Conservation (phyloP, 2,329 filamentous ascomycete genomes). For the Dothideomycetes sp. region DNA sequence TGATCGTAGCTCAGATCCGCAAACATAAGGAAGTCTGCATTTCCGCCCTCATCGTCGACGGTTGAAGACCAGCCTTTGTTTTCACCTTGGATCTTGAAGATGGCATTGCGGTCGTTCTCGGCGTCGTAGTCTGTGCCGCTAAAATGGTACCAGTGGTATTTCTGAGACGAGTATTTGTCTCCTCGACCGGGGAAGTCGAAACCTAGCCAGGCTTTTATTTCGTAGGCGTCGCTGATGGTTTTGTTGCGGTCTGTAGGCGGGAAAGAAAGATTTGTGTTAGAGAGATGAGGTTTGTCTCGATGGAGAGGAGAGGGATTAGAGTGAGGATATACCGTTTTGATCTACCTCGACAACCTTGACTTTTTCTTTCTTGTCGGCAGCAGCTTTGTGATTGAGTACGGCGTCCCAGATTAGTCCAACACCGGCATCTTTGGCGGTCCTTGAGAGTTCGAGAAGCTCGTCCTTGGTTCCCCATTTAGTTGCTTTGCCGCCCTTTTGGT, state of each 20-base stretch:
- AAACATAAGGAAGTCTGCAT: constrained; percentile 60
- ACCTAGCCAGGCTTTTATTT: constrained; percentile 58
- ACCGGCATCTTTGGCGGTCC: constrained; percentile 42
- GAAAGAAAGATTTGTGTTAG: too few species aligned
- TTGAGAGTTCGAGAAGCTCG: constrained; percentile 46
- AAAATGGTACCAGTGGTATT: constrained; percentile 59
- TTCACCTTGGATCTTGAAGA: constrained; percentile 55
- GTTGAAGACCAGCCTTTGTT: constrained; percentile 52
- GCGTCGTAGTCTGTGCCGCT: constrained; percentile 55
- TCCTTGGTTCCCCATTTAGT: constrained; percentile 62
- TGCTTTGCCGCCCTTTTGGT: constrained; percentile 51
- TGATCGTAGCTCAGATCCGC: constrained; percentile 56
- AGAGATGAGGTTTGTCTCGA: too few species aligned
- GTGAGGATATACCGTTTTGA: constrained; percentile 15
- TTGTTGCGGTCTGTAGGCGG: constrained; percentile 40
- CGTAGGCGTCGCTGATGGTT: constrained; percentile 42
- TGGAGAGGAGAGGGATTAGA: not conserved
- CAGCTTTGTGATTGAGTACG: constrained; percentile 62
- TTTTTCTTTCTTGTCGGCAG: constrained; percentile 54
- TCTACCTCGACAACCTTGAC: constrained; percentile 56
- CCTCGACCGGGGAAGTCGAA: constrained; percentile 54
- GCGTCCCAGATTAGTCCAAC: constrained; percentile 59
- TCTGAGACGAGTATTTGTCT: constrained; percentile 49
- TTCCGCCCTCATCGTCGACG: constrained; percentile 54
- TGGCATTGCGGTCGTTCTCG: constrained; percentile 43